Percentiles rank a stretch among this genome's conserved stretches.
These are phyloP conservation scores for Starmerella bombicola DNA, from an alignment of 805 yeast species.

Conservation along the genomic window DNA sequence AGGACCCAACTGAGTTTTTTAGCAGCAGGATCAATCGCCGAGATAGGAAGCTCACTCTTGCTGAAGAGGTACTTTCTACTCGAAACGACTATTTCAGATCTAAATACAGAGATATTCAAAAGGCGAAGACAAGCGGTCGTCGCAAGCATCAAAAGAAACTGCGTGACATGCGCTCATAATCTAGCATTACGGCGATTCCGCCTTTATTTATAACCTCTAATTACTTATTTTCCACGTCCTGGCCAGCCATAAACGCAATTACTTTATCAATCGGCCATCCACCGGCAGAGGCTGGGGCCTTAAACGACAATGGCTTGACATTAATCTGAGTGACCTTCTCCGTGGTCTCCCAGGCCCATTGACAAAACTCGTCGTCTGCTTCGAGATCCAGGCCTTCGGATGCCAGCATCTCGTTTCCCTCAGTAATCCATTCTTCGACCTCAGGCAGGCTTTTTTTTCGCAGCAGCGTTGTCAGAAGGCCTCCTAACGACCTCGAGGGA, in stretches of 20 bases:
- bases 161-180: constrained; percentile 40
- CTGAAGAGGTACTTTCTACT: constrained; percentile 61
- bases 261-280: constrained; percentile 21
- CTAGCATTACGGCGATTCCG: background rate
- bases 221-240: background rate
- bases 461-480: constrained; percentile 66
- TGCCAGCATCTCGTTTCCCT: constrained; percentile 24
- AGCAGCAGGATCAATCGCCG: constrained; percentile 52
- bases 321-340: constrained; percentile 36
- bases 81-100: constrained; percentile 66
- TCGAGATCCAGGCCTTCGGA: constrained; percentile 28
- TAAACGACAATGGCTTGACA: constrained; percentile 20
- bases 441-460: constrained; percentile 86
- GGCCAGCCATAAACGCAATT: constrained; percentile 20
- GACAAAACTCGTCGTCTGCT: constrained; percentile 45
- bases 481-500: constrained; percentile 75
- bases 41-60: constrained; percentile 63
- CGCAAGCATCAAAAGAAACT: constrained; percentile 53
- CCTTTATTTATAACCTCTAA: background rate
- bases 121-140: constrained; percentile 49
- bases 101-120: constrained; percentile 70
- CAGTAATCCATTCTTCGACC: constrained; percentile 70
- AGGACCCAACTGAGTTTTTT: constrained; percentile 68
- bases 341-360: constrained; percentile 50
- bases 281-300: constrained; percentile 9